These are phyloP conservation scores for Periconia sp. DNA, from an alignment of 2,329 filamentous ascomycete species.

Conservation along the genomic window DNA sequence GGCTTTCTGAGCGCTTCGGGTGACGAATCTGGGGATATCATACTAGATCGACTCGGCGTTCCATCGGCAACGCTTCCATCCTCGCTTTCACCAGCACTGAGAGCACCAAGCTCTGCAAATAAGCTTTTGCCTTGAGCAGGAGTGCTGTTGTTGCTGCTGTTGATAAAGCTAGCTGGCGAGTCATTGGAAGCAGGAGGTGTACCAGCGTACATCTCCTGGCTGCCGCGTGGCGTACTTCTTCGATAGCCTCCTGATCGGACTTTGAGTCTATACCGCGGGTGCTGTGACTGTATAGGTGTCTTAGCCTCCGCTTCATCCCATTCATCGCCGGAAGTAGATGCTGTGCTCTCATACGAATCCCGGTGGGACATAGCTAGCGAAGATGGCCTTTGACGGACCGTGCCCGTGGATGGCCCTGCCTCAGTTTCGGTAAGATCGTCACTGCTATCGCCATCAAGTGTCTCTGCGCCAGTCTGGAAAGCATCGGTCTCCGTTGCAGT, in stretches of 20 bases:
- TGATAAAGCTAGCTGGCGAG: constrained; percentile 58
- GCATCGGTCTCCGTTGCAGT: constrained; percentile 85
- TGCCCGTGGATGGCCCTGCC: constrained; percentile 46
- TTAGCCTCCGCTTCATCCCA: constrained; percentile 67
- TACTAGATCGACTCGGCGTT: constrained; percentile 41
- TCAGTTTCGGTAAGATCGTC: constrained; percentile 90
- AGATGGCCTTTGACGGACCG: constrained; percentile 46
- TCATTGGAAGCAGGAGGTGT: constrained; percentile 65
- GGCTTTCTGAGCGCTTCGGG: constrained; percentile 33
- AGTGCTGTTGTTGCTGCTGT: constrained; percentile 52
- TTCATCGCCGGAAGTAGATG: constrained; percentile 83
- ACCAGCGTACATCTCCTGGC: constrained; percentile 63
- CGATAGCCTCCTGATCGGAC: constrained; percentile 67
- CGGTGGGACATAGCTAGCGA: constrained; percentile 60
- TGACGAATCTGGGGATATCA: constrained; percentile 40
- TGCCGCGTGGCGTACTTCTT: constrained; percentile 61
- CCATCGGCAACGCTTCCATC: constrained; percentile 44
- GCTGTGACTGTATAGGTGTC: constrained; percentile 69
- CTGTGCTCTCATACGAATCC: constrained; percentile 81
- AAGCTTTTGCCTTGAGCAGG: constrained; percentile 74
- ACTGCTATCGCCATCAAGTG: constrained; percentile 70
- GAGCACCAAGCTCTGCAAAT: constrained; percentile 86
- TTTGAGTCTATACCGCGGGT: constrained; percentile 74
- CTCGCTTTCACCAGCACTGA: constrained; percentile 72
- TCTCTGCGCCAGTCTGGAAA: constrained; percentile 92